Percentiles rank a stretch among this genome's conserved stretches.
Conservation (phyloP, 768 basidiomycete species). For the Hebeloma cylindrosporum region DNA sequence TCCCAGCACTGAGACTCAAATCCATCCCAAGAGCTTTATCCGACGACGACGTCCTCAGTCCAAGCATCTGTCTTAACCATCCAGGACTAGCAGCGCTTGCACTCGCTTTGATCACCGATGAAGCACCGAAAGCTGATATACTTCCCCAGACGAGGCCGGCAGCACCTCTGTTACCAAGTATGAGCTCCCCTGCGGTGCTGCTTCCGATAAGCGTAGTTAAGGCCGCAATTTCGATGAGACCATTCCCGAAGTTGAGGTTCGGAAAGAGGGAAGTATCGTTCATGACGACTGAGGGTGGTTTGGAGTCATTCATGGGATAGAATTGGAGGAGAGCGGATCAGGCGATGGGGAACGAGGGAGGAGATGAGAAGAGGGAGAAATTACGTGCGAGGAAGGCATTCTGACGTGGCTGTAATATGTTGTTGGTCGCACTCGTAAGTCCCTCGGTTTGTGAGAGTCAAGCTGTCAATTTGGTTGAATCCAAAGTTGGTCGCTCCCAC, state of each 20-base stretch:
- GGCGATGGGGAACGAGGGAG: no score
- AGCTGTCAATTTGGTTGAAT: no score
- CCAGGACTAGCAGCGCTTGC: constrained; percentile 7
- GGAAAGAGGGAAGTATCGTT: no score
- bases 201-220: constrained; percentile 5
- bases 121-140: constrained; percentile 1
- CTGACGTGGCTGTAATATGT: no score
- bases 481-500: no score
- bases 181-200: constrained; percentile 1
- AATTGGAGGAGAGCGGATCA: no score
- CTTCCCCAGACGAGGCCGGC: constrained; percentile 6
- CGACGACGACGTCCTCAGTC: neutral
- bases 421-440: no score
- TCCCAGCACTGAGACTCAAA: neutral
- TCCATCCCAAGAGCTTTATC: constrained; percentile 7
- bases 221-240: constrained; percentile 5
- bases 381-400: no score
- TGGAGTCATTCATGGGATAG: no score
- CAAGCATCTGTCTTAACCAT: constrained; percentile 6
- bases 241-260: constrained; percentile 7
- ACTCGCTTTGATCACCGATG: constrained; percentile 4
- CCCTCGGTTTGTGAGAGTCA: no score
- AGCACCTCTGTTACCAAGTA: constrained; percentile 3
- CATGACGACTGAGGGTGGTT: no score
- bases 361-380: no score